Evolutionary conservation across 441 rosid genomes (phyloP).

Genomic region (Euphorbia schlechtendalii): DNA sequence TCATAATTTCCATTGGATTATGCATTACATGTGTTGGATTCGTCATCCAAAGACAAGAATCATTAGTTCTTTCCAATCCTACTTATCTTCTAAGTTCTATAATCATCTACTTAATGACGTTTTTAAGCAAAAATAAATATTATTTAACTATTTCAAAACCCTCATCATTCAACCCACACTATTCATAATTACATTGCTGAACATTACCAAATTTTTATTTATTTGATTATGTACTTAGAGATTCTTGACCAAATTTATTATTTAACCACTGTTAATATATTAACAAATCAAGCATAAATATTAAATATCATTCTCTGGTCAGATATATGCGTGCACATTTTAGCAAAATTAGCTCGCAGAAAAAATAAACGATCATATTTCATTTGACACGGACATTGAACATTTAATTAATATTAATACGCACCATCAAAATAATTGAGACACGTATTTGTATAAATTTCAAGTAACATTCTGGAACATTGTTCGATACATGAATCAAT

Average conservation of each 20-base stretch:
- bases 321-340: slow-evolving; percentile 21
- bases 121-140: slow-evolving; percentile 4
- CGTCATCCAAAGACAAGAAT: not conserved
- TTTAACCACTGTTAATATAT: not conserved
- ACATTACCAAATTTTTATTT: not conserved
- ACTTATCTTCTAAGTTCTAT: slow-evolving; percentile 29
- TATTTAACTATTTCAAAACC: not conserved
- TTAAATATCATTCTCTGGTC: not conserved
- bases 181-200: not conserved
- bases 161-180: not conserved
- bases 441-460: slow-evolving; percentile 12
- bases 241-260: not conserved
- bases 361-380: not conserved
- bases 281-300: slow-evolving; percentile 3
- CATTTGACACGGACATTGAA: slow-evolving; percentile 18
- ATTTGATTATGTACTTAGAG: not conserved
- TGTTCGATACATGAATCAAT: slow-evolving; percentile 13
- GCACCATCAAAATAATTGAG: slow-evolving; percentile 6
- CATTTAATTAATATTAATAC: slow-evolving; percentile 7
- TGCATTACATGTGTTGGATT: slow-evolving; percentile 10
- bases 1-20: slow-evolving; percentile 1
- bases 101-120: slow-evolving; percentile 14
- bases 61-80: slow-evolving; percentile 16
- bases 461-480: slow-evolving; percentile 12
- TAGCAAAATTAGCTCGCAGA: not conserved